Base-by-base conservation (phyloP, 495 filamentous ascomycete genomes). In the Penicillium dipodomyicola region DNA sequence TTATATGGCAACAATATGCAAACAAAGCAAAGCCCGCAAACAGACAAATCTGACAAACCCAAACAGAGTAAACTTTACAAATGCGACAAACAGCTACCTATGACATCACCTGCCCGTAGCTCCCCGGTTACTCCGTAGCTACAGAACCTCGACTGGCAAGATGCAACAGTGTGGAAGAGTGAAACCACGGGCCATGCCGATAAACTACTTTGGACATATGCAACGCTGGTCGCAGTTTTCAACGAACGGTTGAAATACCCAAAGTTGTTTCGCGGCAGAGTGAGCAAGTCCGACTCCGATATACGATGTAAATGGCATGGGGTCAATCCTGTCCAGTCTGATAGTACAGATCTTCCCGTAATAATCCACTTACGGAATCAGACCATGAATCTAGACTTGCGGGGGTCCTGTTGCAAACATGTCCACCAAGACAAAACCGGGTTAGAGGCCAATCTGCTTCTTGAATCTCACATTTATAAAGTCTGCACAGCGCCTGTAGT, bases 381-480 rank as follows among this genome's bases (percentile, higher is more conserved):
- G 52, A 9, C 32, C 42, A 54, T 29, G 43, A 49, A 53, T 65
- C 66, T 67, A 68, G 66, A 64, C 64, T 67, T 62, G 64, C 57
- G 66, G 64, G 47, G 66, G 60, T 57, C 39, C 17, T 46, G 29
- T 27, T 66, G 66, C 63, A 68, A 68, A 66, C 65, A 66, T 47
- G 52, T 52, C 49, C 33, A 46, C 43, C 46, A 29, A 35, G 46
- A 47, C 55, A 56, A 66, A 68, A 56, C 58, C 51, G 61, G 63
- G 56, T 61, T 22, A 17, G 17, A 40, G 33, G 29, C 25, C 10
- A 32, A 23, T 39, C 8, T 39, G 44, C 25, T 17, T 14, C 37
- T 37, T 20, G 30, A 43, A 37, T 35, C 14, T 35, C 6, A 48
- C 44, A 41, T 40, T 27, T 50, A 46, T 54, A 53, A 40, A 46